Evolutionary conservation across 2,329 filamentous ascomycete genomes (phyloP).

Genomic region (Pyricularia sp.): DNA sequence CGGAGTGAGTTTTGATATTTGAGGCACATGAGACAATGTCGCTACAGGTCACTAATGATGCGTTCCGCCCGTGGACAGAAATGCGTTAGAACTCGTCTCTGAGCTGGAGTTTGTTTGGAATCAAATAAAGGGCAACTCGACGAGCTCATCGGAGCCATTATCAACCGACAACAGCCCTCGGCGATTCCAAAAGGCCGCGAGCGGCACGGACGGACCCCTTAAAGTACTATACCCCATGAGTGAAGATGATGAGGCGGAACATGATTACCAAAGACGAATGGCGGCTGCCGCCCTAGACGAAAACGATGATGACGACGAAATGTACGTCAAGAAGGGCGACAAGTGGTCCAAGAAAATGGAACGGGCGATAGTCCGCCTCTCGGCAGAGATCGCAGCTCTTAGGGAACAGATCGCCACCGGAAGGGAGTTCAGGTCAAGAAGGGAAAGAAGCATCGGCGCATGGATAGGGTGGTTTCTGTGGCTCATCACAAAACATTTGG

Average conservation of each 20-base stretch:
- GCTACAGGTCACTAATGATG: neutral
- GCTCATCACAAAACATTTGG: constrained; percentile 57
- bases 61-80: constrained; percentile 28
- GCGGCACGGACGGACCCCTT: constrained; percentile 43
- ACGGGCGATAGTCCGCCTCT: constrained; percentile 74
- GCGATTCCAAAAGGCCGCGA: constrained; percentile 32
- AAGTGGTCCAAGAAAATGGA: constrained; percentile 78
- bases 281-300: constrained; percentile 29
- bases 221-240: constrained; percentile 75
- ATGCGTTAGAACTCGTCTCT: constrained; percentile 74
- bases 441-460: constrained; percentile 48
- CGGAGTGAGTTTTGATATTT: constrained; percentile 41
- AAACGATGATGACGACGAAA: constrained; percentile 24
- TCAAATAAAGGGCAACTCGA: constrained; percentile 80
- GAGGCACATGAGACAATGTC: neutral
- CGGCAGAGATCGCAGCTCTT: constrained; percentile 81
- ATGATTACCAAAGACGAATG: constrained; percentile 34
- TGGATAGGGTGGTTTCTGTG: constrained; percentile 63
- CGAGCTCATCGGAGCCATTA: constrained; percentile 46
- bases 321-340: constrained; percentile 28
- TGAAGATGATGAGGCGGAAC: constrained; percentile 59
- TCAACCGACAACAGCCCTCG: constrained; percentile 21
- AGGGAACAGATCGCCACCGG: constrained; percentile 79
- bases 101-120: constrained; percentile 99
- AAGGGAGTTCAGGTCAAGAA: constrained; percentile 55